Evolutionary conservation across 805 yeast genomes (phyloP), one percentile per base, ranked within the genome.

Genomic region (Teunomyces kruisii): DNA sequence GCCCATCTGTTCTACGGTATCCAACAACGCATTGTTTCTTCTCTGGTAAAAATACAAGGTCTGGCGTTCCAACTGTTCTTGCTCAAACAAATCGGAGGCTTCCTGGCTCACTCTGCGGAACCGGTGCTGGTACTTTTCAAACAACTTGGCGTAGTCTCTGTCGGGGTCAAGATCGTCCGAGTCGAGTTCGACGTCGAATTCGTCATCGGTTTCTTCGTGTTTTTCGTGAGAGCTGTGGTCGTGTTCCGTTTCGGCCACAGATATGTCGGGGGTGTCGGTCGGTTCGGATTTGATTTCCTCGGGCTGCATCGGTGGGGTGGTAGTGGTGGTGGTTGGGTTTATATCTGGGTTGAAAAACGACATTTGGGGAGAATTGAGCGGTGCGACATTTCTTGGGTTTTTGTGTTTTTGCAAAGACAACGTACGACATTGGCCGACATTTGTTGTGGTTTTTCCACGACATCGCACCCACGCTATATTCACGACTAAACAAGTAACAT

Each of bases 1-100:
- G 5, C 54, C 64, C 8, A 50, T 40, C 19, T 56, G 53, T 8
- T 41, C 52, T 6, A 70, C 45, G 8, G 67, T 37, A 26, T 68
- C 68, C 8, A 72, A 43, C 27, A 72, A 39, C 0, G 74, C 72
- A 39, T 67, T 65, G 46, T 68, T 68, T 32, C 74, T 57, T 39
- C 76, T 49, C 40, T 67, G 59, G 44, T 61, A 67, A 47, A 56
- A 65, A 35, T 58, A 49, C 12, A 70, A 46, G 6, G 74, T 53
- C 39, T 67, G 64, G 22, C 76, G 48, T 49, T 66, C 72, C 15
- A 64, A 53, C 39, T 55, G 53, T 48, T 72, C 75, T n/a, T 56
- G 51, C 28, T 57, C 47, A 46, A 62, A 65, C 22, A 72, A 52
- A 31, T 54, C 45, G 32, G 55, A 56, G 9, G 70, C 62, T 24